Percentiles rank a stretch among this genome's conserved stretches.
These are phyloP conservation scores for Gaeumannomyces sp. DNA, from an alignment of 2,329 filamentous ascomycete species.

Conservation along the genomic window DNA sequence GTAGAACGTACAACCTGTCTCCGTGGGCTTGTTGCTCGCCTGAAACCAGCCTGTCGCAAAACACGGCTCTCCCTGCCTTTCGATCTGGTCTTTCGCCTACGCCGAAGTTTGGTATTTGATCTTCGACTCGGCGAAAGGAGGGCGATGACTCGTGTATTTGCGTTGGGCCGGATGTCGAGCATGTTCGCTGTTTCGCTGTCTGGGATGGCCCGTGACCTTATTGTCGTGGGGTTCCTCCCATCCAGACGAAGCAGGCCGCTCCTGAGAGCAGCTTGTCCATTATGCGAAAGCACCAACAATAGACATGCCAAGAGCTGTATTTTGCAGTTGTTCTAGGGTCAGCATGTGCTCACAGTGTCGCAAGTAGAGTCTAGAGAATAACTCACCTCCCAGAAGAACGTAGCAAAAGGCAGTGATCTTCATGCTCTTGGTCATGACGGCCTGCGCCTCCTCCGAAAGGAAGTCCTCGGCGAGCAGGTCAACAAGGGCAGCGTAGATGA, in stretches of 20 bases:
- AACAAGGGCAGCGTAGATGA: constrained; percentile 57
- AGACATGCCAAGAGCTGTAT: constrained; percentile 37
- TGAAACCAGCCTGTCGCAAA: no score
- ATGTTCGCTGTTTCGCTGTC: not conserved
- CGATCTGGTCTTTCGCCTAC: not conserved
- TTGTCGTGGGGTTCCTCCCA: not conserved
- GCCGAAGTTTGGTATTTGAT: not conserved
- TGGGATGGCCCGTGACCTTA: not conserved
- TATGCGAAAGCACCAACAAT: constrained; percentile 40
- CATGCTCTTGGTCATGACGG: constrained; percentile 43
- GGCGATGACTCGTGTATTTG: not conserved
- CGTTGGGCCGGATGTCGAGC: not conserved
- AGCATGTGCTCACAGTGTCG: not conserved
- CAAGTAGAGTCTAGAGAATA: not conserved
- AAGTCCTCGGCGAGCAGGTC: constrained; percentile 61
- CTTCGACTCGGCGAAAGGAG: not conserved
- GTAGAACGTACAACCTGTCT: not conserved
- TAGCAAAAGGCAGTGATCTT: constrained; percentile 47
- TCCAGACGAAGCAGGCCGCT: not conserved
- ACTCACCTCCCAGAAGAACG: constrained; percentile 45
- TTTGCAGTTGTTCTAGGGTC: constrained; percentile 12
- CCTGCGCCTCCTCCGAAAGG: constrained; percentile 49
- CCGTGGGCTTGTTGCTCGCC: not conserved
- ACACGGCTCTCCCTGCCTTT: no score
- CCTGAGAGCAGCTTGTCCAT: not conserved